Evolutionary conservation across 129 eudicot species (phyloP).

Genomic region (Cynara cardunculus): DNA sequence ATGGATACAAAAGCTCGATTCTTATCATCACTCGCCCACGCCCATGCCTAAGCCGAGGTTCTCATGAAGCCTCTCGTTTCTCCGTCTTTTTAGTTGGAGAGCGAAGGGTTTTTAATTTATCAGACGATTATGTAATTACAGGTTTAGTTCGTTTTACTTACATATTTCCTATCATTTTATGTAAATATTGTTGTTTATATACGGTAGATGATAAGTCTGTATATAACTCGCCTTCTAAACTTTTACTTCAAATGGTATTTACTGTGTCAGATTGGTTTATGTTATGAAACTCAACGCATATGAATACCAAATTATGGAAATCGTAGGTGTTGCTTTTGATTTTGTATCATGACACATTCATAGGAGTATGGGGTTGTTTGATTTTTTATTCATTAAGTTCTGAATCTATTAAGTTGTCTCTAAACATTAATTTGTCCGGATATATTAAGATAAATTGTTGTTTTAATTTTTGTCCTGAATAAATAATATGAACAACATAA

Average conservation of each 20-base stretch:
- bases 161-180: neutral
- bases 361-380: no score
- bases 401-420: no score
- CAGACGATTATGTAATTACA: neutral
- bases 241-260: neutral
- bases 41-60: constrained; percentile 48
- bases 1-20: constrained; percentile 47
- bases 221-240: neutral
- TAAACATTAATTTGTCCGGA: no score
- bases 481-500: no score
- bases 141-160: neutral
- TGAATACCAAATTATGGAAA: neutral
- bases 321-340: no score
- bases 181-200: neutral
- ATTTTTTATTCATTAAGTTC: no score
- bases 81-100: constrained; percentile 15
- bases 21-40: constrained; percentile 31
- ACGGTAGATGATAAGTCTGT: neutral
- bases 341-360: neutral
- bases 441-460: no score
- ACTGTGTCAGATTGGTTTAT: neutral
- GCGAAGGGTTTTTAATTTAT: neutral
- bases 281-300: neutral
- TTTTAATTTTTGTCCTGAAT: no score
- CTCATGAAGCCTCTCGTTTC: constrained; percentile 24